Evolutionary conservation across 78 protist species (phyloP).

Genomic region (Cavenderia fasciculata): DNA sequence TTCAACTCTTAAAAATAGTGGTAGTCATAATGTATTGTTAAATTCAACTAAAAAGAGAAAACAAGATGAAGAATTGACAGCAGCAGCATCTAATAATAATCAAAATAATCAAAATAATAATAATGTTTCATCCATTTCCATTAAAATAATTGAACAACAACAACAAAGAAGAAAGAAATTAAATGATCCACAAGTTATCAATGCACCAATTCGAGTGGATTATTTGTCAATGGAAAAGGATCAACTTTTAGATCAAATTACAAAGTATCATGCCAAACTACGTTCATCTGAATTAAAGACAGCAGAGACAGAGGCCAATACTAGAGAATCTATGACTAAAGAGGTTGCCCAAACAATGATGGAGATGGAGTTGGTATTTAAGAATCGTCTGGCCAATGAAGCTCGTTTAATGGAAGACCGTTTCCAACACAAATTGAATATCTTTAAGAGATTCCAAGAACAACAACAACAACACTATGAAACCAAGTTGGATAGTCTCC

Average conservation of each 20-base stretch:
- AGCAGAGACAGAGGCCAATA: not conserved
- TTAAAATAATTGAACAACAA: not conserved
- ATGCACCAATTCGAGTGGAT: not conserved
- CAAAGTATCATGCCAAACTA: constrained; percentile 16
- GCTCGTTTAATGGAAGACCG: constrained; percentile 23
- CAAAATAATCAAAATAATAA: not conserved
- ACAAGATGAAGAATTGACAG: constrained; percentile 6
- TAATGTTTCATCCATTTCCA: not conserved
- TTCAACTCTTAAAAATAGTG: no score
- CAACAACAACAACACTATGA: not conserved
- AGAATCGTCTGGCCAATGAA: not conserved
- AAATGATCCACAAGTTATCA: not conserved
- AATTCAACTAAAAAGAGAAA: constrained; percentile 66
- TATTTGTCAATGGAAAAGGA: constrained; percentile 49
- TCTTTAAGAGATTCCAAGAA: constrained; percentile 4
- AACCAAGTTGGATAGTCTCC: not conserved
- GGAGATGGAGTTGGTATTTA: constrained; percentile 18
- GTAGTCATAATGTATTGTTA: no score
- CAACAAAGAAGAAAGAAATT: not conserved
- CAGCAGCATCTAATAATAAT: not conserved
- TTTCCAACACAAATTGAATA: constrained; percentile 26
- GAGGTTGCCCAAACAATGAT: not conserved
- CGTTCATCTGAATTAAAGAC: constrained; percentile 2
- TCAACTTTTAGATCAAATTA: constrained; percentile 48
- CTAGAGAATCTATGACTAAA: constrained; percentile 15